Conservation (phyloP, 345 rosid genomes). For the Bretschneidera sinensis region DNA sequence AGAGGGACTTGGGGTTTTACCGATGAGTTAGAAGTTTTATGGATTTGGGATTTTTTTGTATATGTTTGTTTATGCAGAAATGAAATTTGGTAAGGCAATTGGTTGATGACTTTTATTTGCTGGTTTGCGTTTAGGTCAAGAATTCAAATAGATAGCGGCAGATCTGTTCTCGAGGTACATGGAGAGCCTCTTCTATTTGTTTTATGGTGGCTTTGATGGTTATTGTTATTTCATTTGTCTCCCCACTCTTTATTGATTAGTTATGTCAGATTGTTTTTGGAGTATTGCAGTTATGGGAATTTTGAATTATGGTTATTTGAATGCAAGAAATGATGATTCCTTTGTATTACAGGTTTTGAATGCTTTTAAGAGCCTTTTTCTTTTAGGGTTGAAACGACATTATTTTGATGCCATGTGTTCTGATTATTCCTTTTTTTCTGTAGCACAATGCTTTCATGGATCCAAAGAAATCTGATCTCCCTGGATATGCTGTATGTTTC, state of each 20-base stretch:
- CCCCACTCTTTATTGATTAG: neutral
- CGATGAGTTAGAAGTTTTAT: neutral
- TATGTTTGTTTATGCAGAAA: neutral
- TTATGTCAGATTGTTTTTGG: neutral
- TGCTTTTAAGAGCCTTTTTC: neutral
- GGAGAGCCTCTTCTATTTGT: constrained; percentile 4
- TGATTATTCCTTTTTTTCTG: constrained; percentile 8
- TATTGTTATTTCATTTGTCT: constrained; percentile 4
- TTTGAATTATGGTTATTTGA: neutral
- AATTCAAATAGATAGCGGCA: constrained; percentile 31
- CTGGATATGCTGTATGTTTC: constrained; percentile 56
- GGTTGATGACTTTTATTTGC: too few species aligned
- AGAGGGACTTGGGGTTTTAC: too few species aligned
- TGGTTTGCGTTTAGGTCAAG: constrained; percentile 39
- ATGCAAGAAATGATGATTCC: neutral
- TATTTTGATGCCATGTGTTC: neutral
- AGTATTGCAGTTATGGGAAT: too few species aligned
- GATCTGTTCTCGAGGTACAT: constrained; percentile 53
- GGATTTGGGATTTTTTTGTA: too few species aligned
- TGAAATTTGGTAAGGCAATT: neutral
- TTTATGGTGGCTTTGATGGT: neutral
- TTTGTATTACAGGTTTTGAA: neutral
- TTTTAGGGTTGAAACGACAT: neutral
- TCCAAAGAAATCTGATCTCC: constrained; percentile 38
- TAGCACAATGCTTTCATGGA: constrained; percentile 34